Evolutionary conservation across 805 yeast species (phyloP).

Genomic region (Blastobotrys muscicola): DNA sequence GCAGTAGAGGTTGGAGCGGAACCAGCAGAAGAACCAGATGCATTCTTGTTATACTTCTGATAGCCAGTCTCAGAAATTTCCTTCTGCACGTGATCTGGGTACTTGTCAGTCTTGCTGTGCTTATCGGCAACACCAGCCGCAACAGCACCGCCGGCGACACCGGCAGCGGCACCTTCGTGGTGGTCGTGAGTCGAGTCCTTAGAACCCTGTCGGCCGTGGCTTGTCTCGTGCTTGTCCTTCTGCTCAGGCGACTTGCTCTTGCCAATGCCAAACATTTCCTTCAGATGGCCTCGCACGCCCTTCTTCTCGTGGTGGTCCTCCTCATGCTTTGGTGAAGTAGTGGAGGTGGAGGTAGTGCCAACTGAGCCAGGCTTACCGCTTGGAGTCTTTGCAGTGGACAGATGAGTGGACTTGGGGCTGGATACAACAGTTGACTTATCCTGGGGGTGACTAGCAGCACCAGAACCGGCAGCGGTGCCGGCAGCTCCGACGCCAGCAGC

Average conservation of each 20-base stretch:
- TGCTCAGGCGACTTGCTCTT: no score
- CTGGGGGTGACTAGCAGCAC: background rate
- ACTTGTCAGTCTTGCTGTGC: background rate
- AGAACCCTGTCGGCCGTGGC: background rate
- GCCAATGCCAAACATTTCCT: background rate
- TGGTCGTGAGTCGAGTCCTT: background rate
- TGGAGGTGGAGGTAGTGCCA: background rate
- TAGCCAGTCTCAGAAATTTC: no score
- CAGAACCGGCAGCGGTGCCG: background rate
- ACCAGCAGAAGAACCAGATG: no score
- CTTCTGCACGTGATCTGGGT: no score
- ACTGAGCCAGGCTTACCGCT: background rate
- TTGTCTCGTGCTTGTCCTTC: background rate
- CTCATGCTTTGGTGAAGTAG: background rate
- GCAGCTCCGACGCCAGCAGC: background rate
- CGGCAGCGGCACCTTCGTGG: constrained; percentile 4
- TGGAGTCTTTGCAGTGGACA: background rate
- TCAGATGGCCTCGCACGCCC: background rate
- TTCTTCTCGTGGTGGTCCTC: background rate
- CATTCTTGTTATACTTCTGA: background rate
- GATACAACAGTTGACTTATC: background rate
- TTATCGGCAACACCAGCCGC: constrained; percentile 1
- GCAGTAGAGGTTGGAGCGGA: no score
- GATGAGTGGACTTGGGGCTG: background rate
- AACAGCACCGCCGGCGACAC: constrained; percentile 3